Percentiles rank a stretch among this genome's conserved stretches.
Conservation (phyloP, 345 rosid species). For the Salix brachista region DNA sequence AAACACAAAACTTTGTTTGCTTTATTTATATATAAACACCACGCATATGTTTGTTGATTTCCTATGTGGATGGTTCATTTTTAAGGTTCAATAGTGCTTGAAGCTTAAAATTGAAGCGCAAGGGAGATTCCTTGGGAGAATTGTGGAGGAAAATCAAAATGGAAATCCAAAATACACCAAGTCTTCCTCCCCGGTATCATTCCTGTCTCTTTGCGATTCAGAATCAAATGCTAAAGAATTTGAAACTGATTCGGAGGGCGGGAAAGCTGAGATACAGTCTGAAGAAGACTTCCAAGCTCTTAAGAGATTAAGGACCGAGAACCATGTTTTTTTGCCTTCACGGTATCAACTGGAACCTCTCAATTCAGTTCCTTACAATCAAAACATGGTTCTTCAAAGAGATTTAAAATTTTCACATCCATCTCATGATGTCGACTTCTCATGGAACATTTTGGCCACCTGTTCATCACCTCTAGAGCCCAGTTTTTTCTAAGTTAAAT, state of each 20-base stretch:
- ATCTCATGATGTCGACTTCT: constrained; percentile 17
- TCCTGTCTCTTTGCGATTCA: constrained; percentile 49
- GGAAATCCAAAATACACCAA: constrained; percentile 16
- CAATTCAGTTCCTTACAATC: constrained; percentile 5
- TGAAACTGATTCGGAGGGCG: constrained; percentile 37
- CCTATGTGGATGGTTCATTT: background rate
- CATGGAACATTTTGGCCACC: constrained; percentile 20
- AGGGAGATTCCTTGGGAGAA: constrained; percentile 43
- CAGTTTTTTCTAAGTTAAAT: constrained; percentile 19
- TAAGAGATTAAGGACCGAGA: constrained; percentile 25
- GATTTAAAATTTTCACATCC: constrained; percentile 14
- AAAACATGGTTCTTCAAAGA: constrained; percentile 5
- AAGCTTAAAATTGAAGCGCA: constrained; percentile 58
- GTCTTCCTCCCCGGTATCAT: constrained; percentile 26
- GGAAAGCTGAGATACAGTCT: constrained; percentile 22
- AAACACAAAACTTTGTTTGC: too few relatives aligned
- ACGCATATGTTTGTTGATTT: background rate
- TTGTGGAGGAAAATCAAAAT: constrained; percentile 28
- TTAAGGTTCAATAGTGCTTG: constrained; percentile 47
- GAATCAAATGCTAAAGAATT: constrained; percentile 39
- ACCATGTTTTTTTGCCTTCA: constrained; percentile 10
- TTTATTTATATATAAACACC: background rate
- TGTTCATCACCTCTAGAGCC: constrained; percentile 33
- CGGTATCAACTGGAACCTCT: constrained; percentile 5
- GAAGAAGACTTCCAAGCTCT: constrained; percentile 20